phyloP scores from a whole-genome alignment of 306 rosid species.

The Abrus precatorius region DNA sequence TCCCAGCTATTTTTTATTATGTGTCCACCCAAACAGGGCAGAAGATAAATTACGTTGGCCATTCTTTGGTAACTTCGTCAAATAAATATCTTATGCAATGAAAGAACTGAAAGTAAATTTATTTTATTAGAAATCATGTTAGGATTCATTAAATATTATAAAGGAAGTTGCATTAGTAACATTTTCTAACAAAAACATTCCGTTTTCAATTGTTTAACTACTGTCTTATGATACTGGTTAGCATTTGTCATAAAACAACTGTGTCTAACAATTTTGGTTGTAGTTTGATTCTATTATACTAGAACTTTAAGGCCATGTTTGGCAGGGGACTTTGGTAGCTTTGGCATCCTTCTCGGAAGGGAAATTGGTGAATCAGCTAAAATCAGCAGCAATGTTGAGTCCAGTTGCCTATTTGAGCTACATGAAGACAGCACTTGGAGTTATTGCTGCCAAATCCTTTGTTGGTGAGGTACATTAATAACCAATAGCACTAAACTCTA shows the following conservation, averaged over 20 bases:
- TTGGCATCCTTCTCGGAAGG: conserved; percentile 83
- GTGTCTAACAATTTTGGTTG: too few relatives aligned
- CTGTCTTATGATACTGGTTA: too few relatives aligned
- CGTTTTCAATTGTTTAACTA: too few relatives aligned
- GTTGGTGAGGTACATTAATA: conserved; percentile 66
- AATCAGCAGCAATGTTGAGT: conserved; percentile 78
- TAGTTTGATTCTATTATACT: too few relatives aligned
- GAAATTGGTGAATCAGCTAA: conserved; percentile 64
- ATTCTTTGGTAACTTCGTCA: conserved; percentile 66
- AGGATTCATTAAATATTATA: too few relatives aligned
- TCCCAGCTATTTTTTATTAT: conserved; percentile 80
- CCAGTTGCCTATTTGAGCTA: conserved; percentile 87
- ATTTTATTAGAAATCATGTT: too few relatives aligned
- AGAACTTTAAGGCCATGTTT: conserved; percentile 29
- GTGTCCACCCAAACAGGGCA: conserved; percentile 73
- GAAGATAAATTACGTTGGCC: conserved; percentile 87
- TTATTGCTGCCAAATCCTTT: conserved; percentile 67
- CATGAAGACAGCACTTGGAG: conserved; percentile 72
- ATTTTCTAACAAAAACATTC: too few relatives aligned
- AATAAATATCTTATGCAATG: too few relatives aligned
- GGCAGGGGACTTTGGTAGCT: conserved; percentile 81
- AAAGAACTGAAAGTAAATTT: too few relatives aligned
- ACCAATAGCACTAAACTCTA: too few relatives aligned
- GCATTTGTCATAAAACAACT: too few relatives aligned
- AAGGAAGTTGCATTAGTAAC: too few relatives aligned